Base-by-base conservation (phyloP, 306 rosid species). In the Castanospermum australe region DNA sequence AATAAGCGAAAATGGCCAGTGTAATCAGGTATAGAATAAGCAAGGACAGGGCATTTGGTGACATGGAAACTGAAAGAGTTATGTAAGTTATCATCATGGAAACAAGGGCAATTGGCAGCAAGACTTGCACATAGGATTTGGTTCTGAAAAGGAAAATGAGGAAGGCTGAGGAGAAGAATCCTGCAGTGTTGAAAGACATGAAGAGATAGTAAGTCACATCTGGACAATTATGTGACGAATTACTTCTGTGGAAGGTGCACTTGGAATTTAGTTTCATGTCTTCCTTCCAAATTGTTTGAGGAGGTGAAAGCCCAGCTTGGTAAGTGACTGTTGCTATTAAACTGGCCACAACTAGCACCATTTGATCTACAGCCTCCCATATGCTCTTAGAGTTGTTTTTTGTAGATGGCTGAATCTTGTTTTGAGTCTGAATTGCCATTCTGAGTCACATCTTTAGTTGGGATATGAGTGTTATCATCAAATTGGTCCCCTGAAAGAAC, bases 61-160 rank as follows among this genome's bases (percentile, higher is more conserved):
- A 73, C 54, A 55, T 55, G 0, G 41, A 21, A 41, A 55, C 78
- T 22, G 78, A 73, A 9, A 73, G 67, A 54, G 54, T 38, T 36
- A 73, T 55, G 36, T 22, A 73, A 55, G 78, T 73, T 56, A 73
- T 73, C 67, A 55, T 56, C 78, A 73, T 73, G 13, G 78, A 73
- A 42, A 55, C 0, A 22, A 73, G 66, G 5, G 78, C 78, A 73
- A 39, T 35, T 2, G 67, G 78, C 22, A 55, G 67, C 20, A 73
- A 56, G 21, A 72, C 67, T 38, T 30, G 21, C 24, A 38, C 67
- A 36, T 6, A 55, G 2, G 78, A 54, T 45, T 17, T 59, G 6
- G 38, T 73, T 15, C 36, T 15, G 51, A 5, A 73, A 45, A 73
- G 55, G 67, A 73, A 56, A 12, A 73, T 73, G 54, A 73, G 78